Evolutionary conservation across 2,329 filamentous ascomycete species (phyloP), one percentile per base, ranked within the genome.

Genomic region (Hymenoscyphus fructigenus): DNA sequence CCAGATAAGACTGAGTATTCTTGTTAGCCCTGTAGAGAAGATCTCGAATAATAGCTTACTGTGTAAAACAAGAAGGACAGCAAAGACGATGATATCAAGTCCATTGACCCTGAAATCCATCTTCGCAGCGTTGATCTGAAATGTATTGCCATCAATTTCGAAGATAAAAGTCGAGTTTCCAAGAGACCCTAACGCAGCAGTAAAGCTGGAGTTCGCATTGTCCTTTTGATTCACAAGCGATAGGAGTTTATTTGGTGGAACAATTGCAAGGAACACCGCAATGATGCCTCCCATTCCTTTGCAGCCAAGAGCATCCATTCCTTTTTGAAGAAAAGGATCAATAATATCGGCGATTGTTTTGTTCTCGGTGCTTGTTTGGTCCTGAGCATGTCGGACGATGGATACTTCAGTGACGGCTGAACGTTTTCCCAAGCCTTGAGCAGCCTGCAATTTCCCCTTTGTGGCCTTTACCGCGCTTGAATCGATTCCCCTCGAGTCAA

Each of bases 291-390:
- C 63, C 12, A 65, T 53, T 41, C 62, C 62, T 47, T 60, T 29
- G 28, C 62, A 64, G 50, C 62, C 62, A 20, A 64, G 34, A 7
- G 32, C 28, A 53, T 64, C 36, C 12, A 61, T 61, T n/a, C 63
- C 63, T 28, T 44, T 59, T 55, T 65, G 63, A 34, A 65, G 55
- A 20, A 65, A 55, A 1, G 63, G 63, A 55, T 65, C 60, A 23
- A 65, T 23, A 20, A 60, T 36, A 60, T 60, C 38, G 10, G 58
- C 36, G 23, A 50, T 41, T 10, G 58, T 28, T 29, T 28, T 60
- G 9, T 50, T 41, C 5, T 7, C 36, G 12, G 12, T 15, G 9
- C 5, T 50, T 23, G 29, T 50, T 23, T 36, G n/a, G 44, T 10
- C 55, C 29, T 57, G 55, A 28, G 55, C 55, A 7, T 23, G 20